phyloP scores from a whole-genome alignment of 2,329 filamentous ascomycete genomes.

The Neopestalotiopsis clavispora region DNA sequence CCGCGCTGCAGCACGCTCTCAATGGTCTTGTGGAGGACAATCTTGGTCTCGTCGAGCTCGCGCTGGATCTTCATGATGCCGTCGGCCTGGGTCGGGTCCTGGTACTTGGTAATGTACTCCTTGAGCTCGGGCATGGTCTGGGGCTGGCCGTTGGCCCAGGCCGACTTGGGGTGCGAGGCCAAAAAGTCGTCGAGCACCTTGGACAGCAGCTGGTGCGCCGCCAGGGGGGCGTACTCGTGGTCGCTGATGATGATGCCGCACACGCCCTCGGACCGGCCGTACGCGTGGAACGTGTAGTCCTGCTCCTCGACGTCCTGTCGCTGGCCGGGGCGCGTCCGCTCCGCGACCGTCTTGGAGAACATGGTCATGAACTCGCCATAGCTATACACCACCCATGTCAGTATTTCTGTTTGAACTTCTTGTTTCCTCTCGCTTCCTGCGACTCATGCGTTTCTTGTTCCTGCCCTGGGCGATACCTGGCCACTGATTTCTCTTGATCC shows the following conservation, averaged over 20 bases:
- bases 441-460: neutral
- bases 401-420: neutral
- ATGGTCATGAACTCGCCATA: slow-evolving; percentile 77
- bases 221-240: slow-evolving; percentile 75
- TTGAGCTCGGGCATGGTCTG: slow-evolving; percentile 75
- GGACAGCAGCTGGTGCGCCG: slow-evolving; percentile 84
- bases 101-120: slow-evolving; percentile 76
- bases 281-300: slow-evolving; percentile 79
- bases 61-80: slow-evolving; percentile 95
- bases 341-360: slow-evolving; percentile 86
- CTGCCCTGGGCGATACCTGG: neutral
- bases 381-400: slow-evolving; percentile 30
- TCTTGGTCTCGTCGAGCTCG: slow-evolving; percentile 97
- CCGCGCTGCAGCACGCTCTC: slow-evolving; percentile 86
- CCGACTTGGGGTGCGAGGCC: slow-evolving; percentile 71
- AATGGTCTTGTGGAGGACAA: slow-evolving; percentile 95
- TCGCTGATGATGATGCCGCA: slow-evolving; percentile 80
- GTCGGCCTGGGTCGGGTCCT: slow-evolving; percentile 87
- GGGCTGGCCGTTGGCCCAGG: slow-evolving; percentile 63
- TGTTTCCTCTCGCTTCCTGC: slow-evolving; percentile 16
- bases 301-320: slow-evolving; percentile 86
- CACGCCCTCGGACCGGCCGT: slow-evolving; percentile 75
- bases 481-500: neutral
- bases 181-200: slow-evolving; percentile 91
- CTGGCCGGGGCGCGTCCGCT: slow-evolving; percentile 80